Percentiles rank a stretch among this genome's conserved stretches.
phyloP scores from a whole-genome alignment of 441 rosid species.

The Geranium incanum region DNA sequence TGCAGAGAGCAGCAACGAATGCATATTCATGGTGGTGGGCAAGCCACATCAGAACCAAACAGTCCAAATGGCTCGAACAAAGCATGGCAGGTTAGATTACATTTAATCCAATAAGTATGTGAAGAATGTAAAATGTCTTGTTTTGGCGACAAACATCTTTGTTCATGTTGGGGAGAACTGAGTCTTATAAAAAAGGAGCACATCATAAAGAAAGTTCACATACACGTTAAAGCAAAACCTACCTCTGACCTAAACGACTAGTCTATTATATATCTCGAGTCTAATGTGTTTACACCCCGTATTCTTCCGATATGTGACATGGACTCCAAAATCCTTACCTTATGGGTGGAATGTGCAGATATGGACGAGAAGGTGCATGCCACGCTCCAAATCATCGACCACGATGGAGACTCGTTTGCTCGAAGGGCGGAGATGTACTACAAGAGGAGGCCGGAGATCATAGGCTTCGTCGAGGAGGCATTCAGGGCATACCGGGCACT shows the following conservation, averaged over 20 bases:
- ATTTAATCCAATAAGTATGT: too few species aligned
- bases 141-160: too few species aligned
- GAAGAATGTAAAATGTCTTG: too few species aligned
- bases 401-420: constrained; percentile 92
- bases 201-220: too few species aligned
- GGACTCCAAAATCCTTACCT: too few species aligned
- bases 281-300: too few species aligned
- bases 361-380: constrained; percentile 69
- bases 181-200: too few species aligned
- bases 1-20: constrained; percentile 88
- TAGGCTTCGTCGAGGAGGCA: constrained; percentile 73
- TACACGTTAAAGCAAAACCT: too few species aligned
- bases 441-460: constrained; percentile 79
- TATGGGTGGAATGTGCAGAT: constrained; percentile 34
- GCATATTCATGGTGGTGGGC: constrained; percentile 99
- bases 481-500: constrained; percentile 85
- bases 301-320: too few species aligned
- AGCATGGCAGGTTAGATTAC: constrained; percentile 57
- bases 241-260: too few species aligned
- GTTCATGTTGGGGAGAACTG: too few species aligned
- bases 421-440: constrained; percentile 98
- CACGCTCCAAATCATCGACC: constrained; percentile 64
- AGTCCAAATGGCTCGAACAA: constrained; percentile 95
- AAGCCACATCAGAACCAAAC: constrained; percentile 90
- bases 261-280: too few species aligned